phyloP scores from a whole-genome alignment of 208 protist genomes.

The Leishmania mexicana region DNA sequence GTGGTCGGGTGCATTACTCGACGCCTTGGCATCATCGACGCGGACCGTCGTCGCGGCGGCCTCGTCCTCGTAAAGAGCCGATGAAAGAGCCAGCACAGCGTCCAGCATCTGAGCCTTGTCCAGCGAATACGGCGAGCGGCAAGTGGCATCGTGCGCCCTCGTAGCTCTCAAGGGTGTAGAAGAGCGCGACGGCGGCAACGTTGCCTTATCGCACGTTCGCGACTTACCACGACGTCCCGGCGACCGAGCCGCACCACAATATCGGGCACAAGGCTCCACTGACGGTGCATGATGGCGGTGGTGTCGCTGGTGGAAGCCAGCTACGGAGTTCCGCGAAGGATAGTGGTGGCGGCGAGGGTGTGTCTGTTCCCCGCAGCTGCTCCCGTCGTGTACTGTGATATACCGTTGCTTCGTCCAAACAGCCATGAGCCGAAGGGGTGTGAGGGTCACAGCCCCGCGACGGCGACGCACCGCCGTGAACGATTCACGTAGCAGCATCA shows the following conservation, averaged over 20 bases:
- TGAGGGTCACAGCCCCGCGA: neutral
- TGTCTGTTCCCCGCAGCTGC: neutral
- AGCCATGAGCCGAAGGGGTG: neutral
- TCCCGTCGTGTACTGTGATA: neutral
- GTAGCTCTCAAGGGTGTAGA: neutral
- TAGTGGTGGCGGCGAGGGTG: neutral
- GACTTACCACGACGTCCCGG: neutral
- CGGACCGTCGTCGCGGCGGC: constrained; percentile 1
- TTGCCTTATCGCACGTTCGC: neutral
- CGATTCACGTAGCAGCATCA: constrained; percentile 3
- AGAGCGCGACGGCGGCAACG: neutral
- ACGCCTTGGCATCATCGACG: neutral
- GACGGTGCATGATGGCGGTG: neutral
- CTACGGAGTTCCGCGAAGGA: neutral
- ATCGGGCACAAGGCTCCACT: neutral
- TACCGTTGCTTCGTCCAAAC: neutral
- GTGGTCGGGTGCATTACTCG: neutral
- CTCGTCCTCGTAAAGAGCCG: constrained; percentile 29
- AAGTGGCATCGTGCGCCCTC: neutral
- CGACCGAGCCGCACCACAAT: neutral
- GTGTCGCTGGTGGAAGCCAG: neutral
- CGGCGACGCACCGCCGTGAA: neutral
- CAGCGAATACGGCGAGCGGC: neutral
- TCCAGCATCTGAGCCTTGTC: constrained; percentile 7
- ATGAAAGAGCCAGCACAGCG: constrained; percentile 17